Percentiles rank a stretch among this genome's conserved stretches.
phyloP scores from a whole-genome alignment of 148 eudicot genomes.

The Oxyria digyna region DNA sequence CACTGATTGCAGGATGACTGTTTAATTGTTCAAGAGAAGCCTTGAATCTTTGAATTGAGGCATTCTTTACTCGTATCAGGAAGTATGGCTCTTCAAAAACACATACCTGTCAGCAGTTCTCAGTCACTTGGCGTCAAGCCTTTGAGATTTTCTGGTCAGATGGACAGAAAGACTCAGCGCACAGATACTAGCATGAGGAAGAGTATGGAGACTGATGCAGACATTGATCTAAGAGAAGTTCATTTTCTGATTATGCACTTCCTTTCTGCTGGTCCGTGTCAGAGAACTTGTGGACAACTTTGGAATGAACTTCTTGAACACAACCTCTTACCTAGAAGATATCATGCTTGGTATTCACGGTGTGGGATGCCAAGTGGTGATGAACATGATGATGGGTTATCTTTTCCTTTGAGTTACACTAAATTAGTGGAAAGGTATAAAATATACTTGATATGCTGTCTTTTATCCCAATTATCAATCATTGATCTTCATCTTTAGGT shows the following conservation, averaged over 20 bases:
- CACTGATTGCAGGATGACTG: background rate
- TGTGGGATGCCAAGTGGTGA: constrained; percentile 62
- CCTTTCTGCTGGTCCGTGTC: constrained; percentile 91
- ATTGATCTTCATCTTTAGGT: background rate
- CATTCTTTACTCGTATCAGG: constrained; percentile 20
- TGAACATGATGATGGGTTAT: constrained; percentile 86
- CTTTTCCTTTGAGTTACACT: constrained; percentile 82
- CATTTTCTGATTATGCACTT: constrained; percentile 98
- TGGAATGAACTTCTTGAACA: constrained; percentile 99
- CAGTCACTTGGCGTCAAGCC: constrained; percentile 42
- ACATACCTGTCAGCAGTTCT: constrained; percentile 33
- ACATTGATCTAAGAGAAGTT: constrained; percentile 74
- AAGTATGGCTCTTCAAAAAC: constrained; percentile 72
- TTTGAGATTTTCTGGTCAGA: constrained; percentile 47
- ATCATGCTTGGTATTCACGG: constrained; percentile 96
- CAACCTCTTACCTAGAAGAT: constrained; percentile 90
- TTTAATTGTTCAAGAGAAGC: background rate
- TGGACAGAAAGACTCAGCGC: constrained; percentile 34
- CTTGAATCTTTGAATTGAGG: background rate
- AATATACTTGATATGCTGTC: constrained; percentile 2
- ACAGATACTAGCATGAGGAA: constrained; percentile 24
- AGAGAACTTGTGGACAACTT: constrained; percentile 88
- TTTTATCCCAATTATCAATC: background rate
- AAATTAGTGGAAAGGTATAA: constrained; percentile 74
- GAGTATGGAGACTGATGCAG: constrained; percentile 42